Base-by-base conservation (phyloP, 2,329 filamentous ascomycete genomes). In the Scorias spongiosa region DNA sequence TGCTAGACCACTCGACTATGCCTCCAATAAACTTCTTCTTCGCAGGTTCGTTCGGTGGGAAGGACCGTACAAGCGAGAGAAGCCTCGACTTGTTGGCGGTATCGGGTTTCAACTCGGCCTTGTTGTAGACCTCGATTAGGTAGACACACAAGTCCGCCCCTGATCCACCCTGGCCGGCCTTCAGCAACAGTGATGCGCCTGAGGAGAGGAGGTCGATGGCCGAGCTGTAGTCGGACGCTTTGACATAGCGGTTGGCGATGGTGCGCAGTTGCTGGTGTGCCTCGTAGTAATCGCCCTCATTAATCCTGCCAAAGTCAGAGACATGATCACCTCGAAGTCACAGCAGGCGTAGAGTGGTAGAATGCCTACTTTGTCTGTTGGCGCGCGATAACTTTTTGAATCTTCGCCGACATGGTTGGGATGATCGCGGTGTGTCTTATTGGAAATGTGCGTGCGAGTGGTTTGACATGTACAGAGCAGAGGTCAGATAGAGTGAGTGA, bases 221-320 rank as follows among this genome's bases (percentile, higher is more conserved):
- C 10, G 86, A 81, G 53, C 73, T 63, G 75, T 84, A 95, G 72
- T 89, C 89, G 48, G 76, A 70, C 38, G 81, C 74, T 69, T 96
- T 96, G 63, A 89, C 79, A 68, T 98, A 93, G 46, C 93, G 87
- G 34, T 86, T 82, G 48, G 88, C 88, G 54, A 95, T 89, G 44
- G 95, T 88, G 49, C 91, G 86, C 52, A 94, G 85, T 70, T 98
- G 91, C 66, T 98, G 91, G 67, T 96, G 89, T 46, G 91, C 91
- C 74, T 98, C 91, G 70, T 98, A 98, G 73, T 78, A 95, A 62
- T 91, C 81, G 57, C 88, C 89, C 64, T 93, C 86, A 53, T 78
- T 72, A 64, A 94, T 94, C 65, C 86, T 84, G 57, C 54, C 26
- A 29, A 39, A 11, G 38, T 17, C 6, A 28, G 38, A 12, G n/a